Conservation (phyloP, 257 asterid genomes). For the Penstemon barbatus region DNA sequence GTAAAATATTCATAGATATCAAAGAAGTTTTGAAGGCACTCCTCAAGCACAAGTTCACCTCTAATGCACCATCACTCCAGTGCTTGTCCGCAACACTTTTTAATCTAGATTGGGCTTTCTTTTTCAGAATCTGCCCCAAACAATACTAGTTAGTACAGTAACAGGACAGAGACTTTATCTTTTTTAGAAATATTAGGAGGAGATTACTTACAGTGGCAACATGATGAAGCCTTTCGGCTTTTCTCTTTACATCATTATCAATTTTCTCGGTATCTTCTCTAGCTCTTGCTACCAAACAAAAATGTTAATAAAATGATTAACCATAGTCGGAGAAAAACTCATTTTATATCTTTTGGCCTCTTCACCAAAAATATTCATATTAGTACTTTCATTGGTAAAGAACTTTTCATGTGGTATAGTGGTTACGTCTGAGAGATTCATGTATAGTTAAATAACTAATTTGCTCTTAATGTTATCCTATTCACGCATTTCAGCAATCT, state of each 20-base stretch:
- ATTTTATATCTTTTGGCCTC: slow-evolving; percentile 5
- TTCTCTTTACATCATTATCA: slow-evolving; percentile 73
- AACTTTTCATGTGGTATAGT: not conserved
- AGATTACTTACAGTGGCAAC: slow-evolving; percentile 69
- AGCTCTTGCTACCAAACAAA: slow-evolving; percentile 68
- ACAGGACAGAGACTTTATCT: not conserved
- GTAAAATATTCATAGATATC: not conserved
- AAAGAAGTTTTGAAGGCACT: slow-evolving; percentile 26
- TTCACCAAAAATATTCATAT: slow-evolving; percentile 6
- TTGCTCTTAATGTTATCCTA: slow-evolving; percentile 6
- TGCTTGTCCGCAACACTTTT: slow-evolving; percentile 87
- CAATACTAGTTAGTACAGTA: slow-evolving; percentile 8
- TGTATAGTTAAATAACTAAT: not conserved
- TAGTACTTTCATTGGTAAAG: slow-evolving; percentile 1
- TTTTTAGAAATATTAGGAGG: slow-evolving; percentile 17
- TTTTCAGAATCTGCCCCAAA: slow-evolving; percentile 60
- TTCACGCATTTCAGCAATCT: not conserved
- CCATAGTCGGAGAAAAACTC: slow-evolving; percentile 14
- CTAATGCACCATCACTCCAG: slow-evolving; percentile 95
- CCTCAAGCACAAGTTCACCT: slow-evolving; percentile 42
- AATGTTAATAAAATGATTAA: slow-evolving; percentile 12
- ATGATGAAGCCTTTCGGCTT: slow-evolving; percentile 84
- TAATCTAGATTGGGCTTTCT: slow-evolving; percentile 70
- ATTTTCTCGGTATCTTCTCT: slow-evolving; percentile 87
- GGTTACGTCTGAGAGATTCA: not conserved